Base-by-base conservation (phyloP, 495 filamentous ascomycete genomes). In the Penicillium angulare region DNA sequence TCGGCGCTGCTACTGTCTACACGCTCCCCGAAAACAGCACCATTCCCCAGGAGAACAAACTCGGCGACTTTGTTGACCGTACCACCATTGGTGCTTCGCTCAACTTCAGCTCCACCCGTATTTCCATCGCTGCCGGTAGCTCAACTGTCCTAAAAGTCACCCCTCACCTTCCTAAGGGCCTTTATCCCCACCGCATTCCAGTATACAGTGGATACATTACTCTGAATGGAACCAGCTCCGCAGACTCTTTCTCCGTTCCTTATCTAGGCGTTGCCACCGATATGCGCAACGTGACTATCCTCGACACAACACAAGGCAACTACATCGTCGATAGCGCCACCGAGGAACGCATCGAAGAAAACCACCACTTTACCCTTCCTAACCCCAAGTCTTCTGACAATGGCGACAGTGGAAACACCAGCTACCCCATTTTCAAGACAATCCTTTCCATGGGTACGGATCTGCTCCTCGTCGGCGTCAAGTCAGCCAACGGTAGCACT, bases 121-220 rank as follows among this genome's bases (percentile, higher is more conserved):
- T 53, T 9, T 46, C 27, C 4, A 27, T 10, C 10, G 23, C 53
- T 29, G 53, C 46, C 15, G 26, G 47, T 13, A 55, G 57, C 9
- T 61, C 58, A 3, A 49, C 53, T 9, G 38, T 66, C 35, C n/a
- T n/a, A n/a, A 48, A 53, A 23, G 65, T 70, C 41, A 40, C 42
- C 27, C 54, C 49, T 5, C 53, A 47, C 10, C 55, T 41, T 3
- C 53, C 66, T 22, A 57, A 43, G 9, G 59, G 57, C 18, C 50
- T 63, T n/a, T 44, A 22, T 23, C 21, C 31, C n/a, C 47, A 34
- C 29, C 58, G 58, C 29, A 61, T 73, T 15, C 64, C 67, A 18
- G 50, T 73, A 16, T 73, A 71, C 40, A 64, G 67, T 40, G 69
- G 67, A 9, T 66, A 66, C 26, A 56, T 73, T 35, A 60, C 64